These are phyloP conservation scores for Camellia lanceoleosa DNA, from an alignment of 148 eudicot species.

Conservation along the genomic window DNA sequence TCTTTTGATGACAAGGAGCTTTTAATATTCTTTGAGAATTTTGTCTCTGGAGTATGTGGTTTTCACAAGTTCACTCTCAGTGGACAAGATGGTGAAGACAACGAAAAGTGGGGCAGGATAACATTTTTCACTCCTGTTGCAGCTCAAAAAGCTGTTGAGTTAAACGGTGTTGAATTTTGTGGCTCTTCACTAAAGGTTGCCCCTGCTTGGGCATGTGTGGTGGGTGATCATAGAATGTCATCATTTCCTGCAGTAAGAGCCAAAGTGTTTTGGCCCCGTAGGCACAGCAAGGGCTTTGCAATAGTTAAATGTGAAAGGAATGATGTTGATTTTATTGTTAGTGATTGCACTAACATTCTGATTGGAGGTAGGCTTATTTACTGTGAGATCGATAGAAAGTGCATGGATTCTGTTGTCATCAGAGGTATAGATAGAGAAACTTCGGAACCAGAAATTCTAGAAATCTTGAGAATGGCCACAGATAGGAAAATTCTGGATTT, in stretches of 20 bases:
- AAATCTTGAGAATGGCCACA: slow-evolving; percentile 2
- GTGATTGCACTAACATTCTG: neutral
- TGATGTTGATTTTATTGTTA: neutral
- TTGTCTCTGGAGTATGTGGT: slow-evolving; percentile 1
- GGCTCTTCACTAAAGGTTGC: slow-evolving; percentile 5
- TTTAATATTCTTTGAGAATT: neutral
- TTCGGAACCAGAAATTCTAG: slow-evolving; percentile 8
- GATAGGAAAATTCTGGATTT: neutral
- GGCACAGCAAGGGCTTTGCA: slow-evolving; percentile 1
- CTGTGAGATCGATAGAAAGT: neutral
- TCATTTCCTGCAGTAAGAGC: slow-evolving; percentile 8
- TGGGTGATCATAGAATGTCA: neutral
- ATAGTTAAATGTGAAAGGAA: neutral
- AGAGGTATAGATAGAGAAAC: neutral
- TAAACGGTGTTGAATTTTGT: neutral
- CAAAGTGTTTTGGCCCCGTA: slow-evolving; percentile 11
- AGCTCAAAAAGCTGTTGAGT: neutral
- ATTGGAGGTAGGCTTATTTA: neutral
- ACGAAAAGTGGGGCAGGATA: slow-evolving; percentile 1
- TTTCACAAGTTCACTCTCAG: neutral
- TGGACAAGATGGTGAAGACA: neutral
- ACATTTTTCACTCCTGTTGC: slow-evolving; percentile 2
- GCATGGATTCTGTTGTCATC: neutral
- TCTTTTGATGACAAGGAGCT: slow-evolving; percentile 7
- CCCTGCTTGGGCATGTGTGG: neutral